phyloP scores from a whole-genome alignment of 176 grass and related monocot genomes.

The Rhynchospora pubera region DNA sequence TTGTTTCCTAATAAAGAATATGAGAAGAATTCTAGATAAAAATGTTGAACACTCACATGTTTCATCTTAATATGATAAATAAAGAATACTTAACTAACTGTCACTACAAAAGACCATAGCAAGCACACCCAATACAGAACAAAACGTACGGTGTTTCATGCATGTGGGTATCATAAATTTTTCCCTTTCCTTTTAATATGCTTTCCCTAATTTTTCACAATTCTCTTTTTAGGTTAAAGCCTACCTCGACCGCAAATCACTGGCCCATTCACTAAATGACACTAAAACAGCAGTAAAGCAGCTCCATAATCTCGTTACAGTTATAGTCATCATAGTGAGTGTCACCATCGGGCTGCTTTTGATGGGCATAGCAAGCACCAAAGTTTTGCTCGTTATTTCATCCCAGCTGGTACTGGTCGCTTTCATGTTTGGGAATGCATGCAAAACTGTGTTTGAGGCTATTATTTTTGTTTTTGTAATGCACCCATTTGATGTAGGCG shows the following conservation, averaged over 20 bases:
- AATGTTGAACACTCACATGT: not conserved
- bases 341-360: constrained; percentile 54
- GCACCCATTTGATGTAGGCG: constrained; percentile 95
- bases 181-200: not conserved
- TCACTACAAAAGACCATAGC: not conserved
- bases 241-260: constrained; percentile 77
- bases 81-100: not conserved
- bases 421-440: constrained; percentile 95
- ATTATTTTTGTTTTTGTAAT: constrained; percentile 98
- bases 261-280: constrained; percentile 90
- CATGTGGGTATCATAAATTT: not conserved
- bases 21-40: not conserved
- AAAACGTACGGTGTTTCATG: not conserved
- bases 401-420: constrained; percentile 85
- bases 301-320: constrained; percentile 72
- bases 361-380: constrained; percentile 83
- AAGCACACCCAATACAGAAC: not conserved
- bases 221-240: constrained; percentile 37
- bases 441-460: constrained; percentile 87
- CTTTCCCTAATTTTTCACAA: not conserved
- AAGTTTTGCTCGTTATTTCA: constrained; percentile 73
- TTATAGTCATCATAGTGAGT: constrained; percentile 53
- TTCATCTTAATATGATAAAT: not conserved
- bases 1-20: not conserved
- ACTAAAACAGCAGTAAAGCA: constrained; percentile 94